Evolutionary conservation across 202 grass and related monocot genomes (phyloP).

Genomic region (Cymbopogon flexuosus): DNA sequence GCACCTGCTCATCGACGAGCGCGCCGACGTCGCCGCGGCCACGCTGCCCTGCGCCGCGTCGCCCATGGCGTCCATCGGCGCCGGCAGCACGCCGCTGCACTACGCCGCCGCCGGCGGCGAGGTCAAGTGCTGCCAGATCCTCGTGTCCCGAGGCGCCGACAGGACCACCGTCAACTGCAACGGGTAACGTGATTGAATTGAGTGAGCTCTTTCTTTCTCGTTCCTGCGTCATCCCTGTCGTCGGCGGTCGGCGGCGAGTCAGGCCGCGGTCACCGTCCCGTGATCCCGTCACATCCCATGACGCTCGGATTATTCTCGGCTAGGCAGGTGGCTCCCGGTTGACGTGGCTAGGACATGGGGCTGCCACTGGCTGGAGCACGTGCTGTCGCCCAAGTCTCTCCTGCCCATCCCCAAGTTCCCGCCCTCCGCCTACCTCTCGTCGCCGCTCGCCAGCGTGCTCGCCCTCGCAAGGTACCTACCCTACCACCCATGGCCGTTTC

Average conservation of each 20-base stretch:
- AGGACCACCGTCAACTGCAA: constrained; percentile 51
- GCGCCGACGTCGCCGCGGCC: constrained; percentile 38
- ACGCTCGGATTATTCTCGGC: background rate
- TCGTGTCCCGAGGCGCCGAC: constrained; percentile 72
- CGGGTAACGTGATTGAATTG: constrained; percentile 34
- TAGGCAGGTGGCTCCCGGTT: constrained; percentile 69
- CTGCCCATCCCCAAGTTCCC: constrained; percentile 61
- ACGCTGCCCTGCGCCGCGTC: constrained; percentile 47
- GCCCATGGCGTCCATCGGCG: constrained; percentile 63
- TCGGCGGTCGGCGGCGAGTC: too few relatives aligned
- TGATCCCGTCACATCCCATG: background rate
- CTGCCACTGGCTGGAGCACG: constrained; percentile 60
- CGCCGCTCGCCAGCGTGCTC: constrained; percentile 57
- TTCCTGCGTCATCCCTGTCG: background rate
- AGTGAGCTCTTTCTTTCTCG: background rate
- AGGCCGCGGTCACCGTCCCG: background rate
- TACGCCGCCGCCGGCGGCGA: constrained; percentile 73
- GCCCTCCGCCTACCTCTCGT: constrained; percentile 56
- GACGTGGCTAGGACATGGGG: constrained; percentile 70
- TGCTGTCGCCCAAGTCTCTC: constrained; percentile 53
- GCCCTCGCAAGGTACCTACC: constrained; percentile 54
- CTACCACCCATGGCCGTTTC: too few relatives aligned
- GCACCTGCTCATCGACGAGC: constrained; percentile 77
- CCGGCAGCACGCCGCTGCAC: constrained; percentile 78
- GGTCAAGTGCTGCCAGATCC: constrained; percentile 89